Conservation (phyloP, 805 yeast species). For the Peterozyma xylosa region DNA sequence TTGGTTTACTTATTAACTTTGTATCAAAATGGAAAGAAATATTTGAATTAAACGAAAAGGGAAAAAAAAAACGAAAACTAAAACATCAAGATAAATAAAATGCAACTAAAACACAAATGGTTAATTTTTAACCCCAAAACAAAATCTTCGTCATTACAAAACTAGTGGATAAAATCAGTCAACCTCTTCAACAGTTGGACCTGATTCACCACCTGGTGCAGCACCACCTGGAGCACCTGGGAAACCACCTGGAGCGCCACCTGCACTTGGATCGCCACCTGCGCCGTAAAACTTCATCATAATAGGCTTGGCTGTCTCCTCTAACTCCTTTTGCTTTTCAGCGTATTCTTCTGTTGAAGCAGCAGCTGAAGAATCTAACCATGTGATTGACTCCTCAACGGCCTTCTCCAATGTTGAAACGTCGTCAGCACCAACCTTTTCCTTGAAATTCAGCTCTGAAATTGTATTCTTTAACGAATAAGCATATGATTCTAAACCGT, state of each 20-base stretch:
- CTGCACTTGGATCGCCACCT: constrained; percentile 71
- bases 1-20: too few relatives aligned
- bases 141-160: too few relatives aligned
- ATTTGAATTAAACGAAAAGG: too few relatives aligned
- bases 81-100: too few relatives aligned
- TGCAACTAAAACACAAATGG: too few relatives aligned
- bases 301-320: constrained; percentile 84
- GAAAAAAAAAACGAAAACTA: too few relatives aligned
- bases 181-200: constrained; percentile 49
- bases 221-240: constrained; percentile 54
- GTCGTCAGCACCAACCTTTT: constrained; percentile 50
- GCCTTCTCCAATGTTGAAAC: constrained; percentile 59
- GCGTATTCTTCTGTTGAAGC: constrained; percentile 80
- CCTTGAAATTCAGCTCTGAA: constrained; percentile 21
- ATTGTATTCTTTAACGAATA: constrained; percentile 44
- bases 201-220: constrained; percentile 31
- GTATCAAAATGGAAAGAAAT: too few relatives aligned
- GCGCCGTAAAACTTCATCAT: constrained; percentile 88
- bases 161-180: constrained; percentile 22
- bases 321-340: constrained; percentile 88
- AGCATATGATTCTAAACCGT: constrained; percentile 50
- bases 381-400: constrained; percentile 67
- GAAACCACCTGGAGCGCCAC: constrained; percentile 41
- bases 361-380: constrained; percentile 84
- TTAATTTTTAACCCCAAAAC: too few relatives aligned